phyloP scores from a whole-genome alignment of 1,284 basidiomycete genomes.

The Irpex sp. region DNA sequence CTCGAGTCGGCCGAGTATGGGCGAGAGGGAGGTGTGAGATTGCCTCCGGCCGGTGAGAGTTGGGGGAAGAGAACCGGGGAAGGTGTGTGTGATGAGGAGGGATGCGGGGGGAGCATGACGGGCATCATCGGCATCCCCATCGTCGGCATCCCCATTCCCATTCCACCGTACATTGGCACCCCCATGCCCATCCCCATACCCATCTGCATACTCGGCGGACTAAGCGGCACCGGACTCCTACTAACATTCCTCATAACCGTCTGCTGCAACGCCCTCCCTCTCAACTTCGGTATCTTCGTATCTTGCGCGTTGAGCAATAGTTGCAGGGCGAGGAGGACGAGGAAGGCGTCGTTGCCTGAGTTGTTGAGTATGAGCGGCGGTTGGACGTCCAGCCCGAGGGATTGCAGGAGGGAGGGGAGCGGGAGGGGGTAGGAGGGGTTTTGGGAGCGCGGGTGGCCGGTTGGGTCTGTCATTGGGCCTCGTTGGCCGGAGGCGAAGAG shows the following conservation, averaged over 20 bases:
- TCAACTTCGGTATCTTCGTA: conserved; percentile 26
- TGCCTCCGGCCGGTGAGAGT: background rate
- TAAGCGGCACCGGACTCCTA: conserved; percentile 10
- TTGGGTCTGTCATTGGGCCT: conserved; percentile 56
- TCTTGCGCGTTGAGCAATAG: conserved; percentile 51
- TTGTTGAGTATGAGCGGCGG: conserved; percentile 47
- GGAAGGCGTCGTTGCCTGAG: conserved; percentile 70
- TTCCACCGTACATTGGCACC: background rate
- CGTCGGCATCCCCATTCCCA: conserved; percentile 10
- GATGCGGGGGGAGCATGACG: background rate
- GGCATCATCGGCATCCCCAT: conserved; percentile 14
- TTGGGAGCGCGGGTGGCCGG: conserved; percentile 41
- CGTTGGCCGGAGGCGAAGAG: conserved; percentile 56
- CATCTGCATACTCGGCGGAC: background rate
- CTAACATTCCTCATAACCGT: conserved; percentile 17
- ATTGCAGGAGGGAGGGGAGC: conserved; percentile 51
- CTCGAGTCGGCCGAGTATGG: conserved; percentile 1
- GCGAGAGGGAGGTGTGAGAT: background rate
- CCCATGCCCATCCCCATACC: background rate
- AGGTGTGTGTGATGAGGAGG: background rate
- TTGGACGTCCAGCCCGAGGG: conserved; percentile 41
- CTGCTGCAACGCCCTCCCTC: conserved; percentile 13
- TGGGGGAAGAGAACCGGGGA: conserved; percentile 12
- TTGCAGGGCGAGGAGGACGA: conserved; percentile 61
- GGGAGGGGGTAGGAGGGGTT: conserved; percentile 47